Conservation (phyloP, 2,329 filamentous ascomycete species). For the Thielaviopsis punctulata region DNA sequence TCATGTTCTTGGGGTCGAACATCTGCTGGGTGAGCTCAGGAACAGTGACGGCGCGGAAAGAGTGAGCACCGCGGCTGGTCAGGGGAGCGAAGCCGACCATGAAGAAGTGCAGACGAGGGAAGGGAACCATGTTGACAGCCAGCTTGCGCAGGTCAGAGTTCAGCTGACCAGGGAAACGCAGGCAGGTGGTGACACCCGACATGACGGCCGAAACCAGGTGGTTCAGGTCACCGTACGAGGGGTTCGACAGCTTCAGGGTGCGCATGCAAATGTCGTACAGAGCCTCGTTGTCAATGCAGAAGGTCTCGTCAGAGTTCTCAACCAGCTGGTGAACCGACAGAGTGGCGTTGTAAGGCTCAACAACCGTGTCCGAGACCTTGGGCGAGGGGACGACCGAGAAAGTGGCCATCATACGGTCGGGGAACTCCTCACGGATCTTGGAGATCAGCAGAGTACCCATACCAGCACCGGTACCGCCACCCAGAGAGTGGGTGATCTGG, state of each 20-base stretch:
- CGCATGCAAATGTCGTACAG: constrained; percentile 99
- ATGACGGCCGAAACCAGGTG: constrained; percentile 98
- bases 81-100: constrained; percentile 99
- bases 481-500: constrained; percentile 99
- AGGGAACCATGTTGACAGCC: constrained; percentile 99
- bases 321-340: constrained; percentile 98
- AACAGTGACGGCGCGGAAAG: constrained; percentile 94
- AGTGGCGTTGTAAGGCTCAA: constrained; percentile 99
- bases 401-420: constrained; percentile 99
- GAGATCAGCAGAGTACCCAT: constrained; percentile 99
- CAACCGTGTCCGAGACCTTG: constrained; percentile 98
- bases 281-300: constrained; percentile 99
- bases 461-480: constrained; percentile 99
- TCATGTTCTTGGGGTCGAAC: constrained; percentile 99
- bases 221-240: constrained; percentile 98
- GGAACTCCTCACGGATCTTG: constrained; percentile 99
- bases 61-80: constrained; percentile 69
- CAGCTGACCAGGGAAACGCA: constrained; percentile 98
- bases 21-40: constrained; percentile 99
- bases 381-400: constrained; percentile 98
- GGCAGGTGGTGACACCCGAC: constrained; percentile 95
- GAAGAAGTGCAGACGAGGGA: constrained; percentile 99
- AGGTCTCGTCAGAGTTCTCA: constrained; percentile 99
- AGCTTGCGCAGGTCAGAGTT: constrained; percentile 99
- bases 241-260: constrained; percentile 95